Percentiles rank a stretch among this genome's conserved stretches.
phyloP scores from a whole-genome alignment of 352 stramenopile species.

The Plasmopara viticola region DNA sequence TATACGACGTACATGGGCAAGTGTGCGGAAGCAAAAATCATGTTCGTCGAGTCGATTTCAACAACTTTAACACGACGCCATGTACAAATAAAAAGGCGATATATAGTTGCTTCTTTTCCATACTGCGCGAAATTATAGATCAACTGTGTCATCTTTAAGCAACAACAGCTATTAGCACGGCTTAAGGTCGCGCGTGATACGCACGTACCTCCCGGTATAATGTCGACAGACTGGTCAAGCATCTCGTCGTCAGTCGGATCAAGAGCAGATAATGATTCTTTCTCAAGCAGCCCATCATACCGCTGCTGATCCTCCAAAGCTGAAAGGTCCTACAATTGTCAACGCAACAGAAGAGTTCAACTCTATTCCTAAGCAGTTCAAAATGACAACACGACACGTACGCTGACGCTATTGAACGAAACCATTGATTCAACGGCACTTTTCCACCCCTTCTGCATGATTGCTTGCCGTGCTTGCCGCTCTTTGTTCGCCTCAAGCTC shows the following conservation, averaged over 20 bases:
- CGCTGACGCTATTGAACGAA: conserved; percentile 52
- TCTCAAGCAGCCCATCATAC: conserved; percentile 58
- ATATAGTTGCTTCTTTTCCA: conserved; percentile 12
- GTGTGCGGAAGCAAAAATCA: neutral
- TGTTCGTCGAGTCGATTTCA: conserved; percentile 26
- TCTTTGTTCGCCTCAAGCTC: conserved; percentile 86
- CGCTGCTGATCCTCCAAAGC: conserved; percentile 51
- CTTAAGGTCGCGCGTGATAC: neutral
- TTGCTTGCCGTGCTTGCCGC: conserved; percentile 78
- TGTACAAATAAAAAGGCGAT: conserved; percentile 36
- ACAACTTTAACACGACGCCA: conserved; percentile 37
- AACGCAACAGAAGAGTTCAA: conserved; percentile 7
- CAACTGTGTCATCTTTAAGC: conserved; percentile 35
- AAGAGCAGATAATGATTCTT: conserved; percentile 51
- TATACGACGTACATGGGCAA: no score
- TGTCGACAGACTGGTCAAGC: conserved; percentile 40
- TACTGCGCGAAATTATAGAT: conserved; percentile 24
- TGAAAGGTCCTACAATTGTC: conserved; percentile 32
- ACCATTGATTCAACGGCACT: conserved; percentile 81
- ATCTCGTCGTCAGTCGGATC: conserved; percentile 59
- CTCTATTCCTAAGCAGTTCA: conserved; percentile 2
- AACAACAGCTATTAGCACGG: neutral
- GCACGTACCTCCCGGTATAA: conserved; percentile 35
- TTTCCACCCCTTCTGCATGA: conserved; percentile 88
- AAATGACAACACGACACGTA: conserved; percentile 8